Conservation (phyloP, 352 stramenopile species). For the Globisporangium cylindrosporum region DNA sequence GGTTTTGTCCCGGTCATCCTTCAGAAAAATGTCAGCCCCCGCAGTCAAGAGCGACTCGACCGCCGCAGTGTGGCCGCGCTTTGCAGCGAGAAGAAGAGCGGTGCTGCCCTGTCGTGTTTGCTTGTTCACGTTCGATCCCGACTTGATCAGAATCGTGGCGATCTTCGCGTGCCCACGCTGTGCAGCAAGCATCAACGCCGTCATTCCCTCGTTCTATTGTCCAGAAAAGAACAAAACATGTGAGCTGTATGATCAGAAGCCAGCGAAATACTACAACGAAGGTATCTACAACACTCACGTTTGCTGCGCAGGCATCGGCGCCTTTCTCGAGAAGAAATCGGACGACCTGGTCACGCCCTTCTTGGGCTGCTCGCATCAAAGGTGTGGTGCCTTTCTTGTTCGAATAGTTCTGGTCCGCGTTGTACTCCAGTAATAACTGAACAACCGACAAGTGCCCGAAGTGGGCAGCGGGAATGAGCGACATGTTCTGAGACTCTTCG, state of each 20-base stretch:
- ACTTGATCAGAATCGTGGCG: constrained; percentile 75
- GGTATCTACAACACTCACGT: constrained; percentile 28
- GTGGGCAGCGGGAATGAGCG: constrained; percentile 79
- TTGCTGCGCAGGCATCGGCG: constrained; percentile 67
- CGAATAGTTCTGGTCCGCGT: constrained; percentile 75
- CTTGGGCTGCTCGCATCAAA: constrained; percentile 83
- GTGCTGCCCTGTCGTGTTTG: constrained; percentile 86
- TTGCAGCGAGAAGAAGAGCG: constrained; percentile 77
- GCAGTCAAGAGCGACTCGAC: constrained; percentile 78
- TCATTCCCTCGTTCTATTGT: constrained; percentile 82
- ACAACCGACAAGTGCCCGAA: constrained; percentile 81
- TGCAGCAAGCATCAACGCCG: constrained; percentile 80
- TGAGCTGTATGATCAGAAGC: background rate
- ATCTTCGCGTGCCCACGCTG: constrained; percentile 82
- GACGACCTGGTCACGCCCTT: constrained; percentile 78
- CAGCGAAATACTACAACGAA: background rate
- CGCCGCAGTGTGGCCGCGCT: constrained; percentile 73
- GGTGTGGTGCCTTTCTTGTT: constrained; percentile 88
- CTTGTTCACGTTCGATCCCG: constrained; percentile 85
- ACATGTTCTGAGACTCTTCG: constrained; percentile 83
- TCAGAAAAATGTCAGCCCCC: constrained; percentile 84
- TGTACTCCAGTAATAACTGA: constrained; percentile 61
- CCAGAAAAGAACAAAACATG: background rate
- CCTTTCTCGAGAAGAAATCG: constrained; percentile 70
- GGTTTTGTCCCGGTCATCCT: constrained; percentile 86